Conservation (phyloP, 139 green algal species). For the Closterium sp. region DNA sequence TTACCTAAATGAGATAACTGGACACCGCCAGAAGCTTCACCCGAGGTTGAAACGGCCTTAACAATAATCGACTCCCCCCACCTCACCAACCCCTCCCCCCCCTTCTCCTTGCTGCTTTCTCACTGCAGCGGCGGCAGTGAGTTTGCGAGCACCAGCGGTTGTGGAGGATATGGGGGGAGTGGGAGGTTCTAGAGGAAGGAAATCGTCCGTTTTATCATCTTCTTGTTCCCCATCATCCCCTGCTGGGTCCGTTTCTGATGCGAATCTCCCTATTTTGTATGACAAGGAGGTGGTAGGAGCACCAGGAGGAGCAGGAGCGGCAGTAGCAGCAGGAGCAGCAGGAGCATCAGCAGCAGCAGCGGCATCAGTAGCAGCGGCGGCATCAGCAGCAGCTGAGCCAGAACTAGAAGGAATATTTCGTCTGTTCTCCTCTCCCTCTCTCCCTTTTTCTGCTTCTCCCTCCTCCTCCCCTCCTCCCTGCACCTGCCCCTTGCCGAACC, state of each 20-base stretch:
- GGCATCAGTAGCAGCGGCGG: background rate
- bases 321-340: too few relatives aligned
- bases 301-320: too few relatives aligned
- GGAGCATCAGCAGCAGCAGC: too few relatives aligned
- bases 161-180: background rate
- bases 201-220: background rate
- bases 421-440: background rate
- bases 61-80: too few relatives aligned
- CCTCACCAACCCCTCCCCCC: background rate
- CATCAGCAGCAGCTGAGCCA: too few relatives aligned
- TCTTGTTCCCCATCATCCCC: background rate
- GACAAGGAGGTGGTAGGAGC: background rate
- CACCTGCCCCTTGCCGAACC: background rate
- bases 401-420: background rate
- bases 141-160: background rate
- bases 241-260: background rate
- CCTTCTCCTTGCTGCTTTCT: background rate
- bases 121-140: background rate
- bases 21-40: too few relatives aligned
- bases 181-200: background rate
- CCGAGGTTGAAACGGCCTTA: too few relatives aligned
- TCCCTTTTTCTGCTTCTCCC: background rate
- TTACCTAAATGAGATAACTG: too few relatives aligned
- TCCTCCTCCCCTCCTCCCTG: constrained; percentile 10
- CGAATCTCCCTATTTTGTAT: background rate